These are phyloP conservation scores for Porpolomopsis calyptriformis DNA, from an alignment of 768 basidiomycete genomes.

Conservation along the genomic window DNA sequence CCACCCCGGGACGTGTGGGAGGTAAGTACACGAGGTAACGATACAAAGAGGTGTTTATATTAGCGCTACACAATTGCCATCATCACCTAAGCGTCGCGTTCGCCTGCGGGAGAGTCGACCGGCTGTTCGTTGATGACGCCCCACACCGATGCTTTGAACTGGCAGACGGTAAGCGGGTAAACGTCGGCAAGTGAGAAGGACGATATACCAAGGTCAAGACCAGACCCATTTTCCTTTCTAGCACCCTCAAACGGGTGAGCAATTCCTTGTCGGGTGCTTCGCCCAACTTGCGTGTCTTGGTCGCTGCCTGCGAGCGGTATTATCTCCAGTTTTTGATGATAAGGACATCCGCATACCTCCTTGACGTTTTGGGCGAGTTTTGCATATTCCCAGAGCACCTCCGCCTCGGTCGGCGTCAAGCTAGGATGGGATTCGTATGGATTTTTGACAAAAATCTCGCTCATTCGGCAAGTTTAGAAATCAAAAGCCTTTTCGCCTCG, in stretches of 20 bases:
- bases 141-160: slow-evolving; percentile 98
- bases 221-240: slow-evolving; percentile 93
- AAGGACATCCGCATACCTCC: slow-evolving; percentile 34
- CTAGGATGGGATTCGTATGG: slow-evolving; percentile 66
- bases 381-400: slow-evolving; percentile 89
- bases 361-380: slow-evolving; percentile 76
- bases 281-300: slow-evolving; percentile 57
- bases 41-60: background rate
- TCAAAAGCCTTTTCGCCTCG: background rate
- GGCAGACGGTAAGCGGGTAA: slow-evolving; percentile 2
- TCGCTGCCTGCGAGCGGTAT: slow-evolving; percentile 32
- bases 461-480: slow-evolving; percentile 9
- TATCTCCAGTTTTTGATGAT: background rate
- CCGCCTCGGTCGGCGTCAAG: slow-evolving; percentile 58
- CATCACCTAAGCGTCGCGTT: slow-evolving; percentile 20
- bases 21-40: slow-evolving; percentile 33
- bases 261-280: slow-evolving; percentile 72
- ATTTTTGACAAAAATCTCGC: slow-evolving; percentile 46
- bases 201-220: slow-evolving; percentile 85
- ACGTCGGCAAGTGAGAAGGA: slow-evolving; percentile 5
- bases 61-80: slow-evolving; percentile 1
- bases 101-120: slow-evolving; percentile 15
- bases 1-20: slow-evolving; percentile 39
- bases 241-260: slow-evolving; percentile 59
- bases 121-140: slow-evolving; percentile 80